Conservation (phyloP, 2,329 filamentous ascomycete species). For the Penicillium sumatraense region DNA sequence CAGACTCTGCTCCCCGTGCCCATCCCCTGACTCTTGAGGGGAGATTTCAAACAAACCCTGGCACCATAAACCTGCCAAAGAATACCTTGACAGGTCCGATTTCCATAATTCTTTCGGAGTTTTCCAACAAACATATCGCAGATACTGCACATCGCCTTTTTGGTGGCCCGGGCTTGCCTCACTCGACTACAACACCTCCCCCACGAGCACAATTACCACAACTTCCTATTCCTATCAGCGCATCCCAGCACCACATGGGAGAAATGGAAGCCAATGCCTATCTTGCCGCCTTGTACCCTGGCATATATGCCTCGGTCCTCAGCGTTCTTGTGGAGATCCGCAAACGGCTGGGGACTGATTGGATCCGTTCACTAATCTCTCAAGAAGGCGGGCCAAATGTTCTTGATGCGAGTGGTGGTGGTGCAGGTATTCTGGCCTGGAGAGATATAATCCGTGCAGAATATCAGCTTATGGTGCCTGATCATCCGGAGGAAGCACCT, state of each 20-base stretch:
- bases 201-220: slow-evolving; percentile 56
- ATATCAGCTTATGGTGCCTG: slow-evolving; percentile 70
- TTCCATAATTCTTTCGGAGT: slow-evolving; percentile 67
- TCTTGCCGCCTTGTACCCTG: slow-evolving; percentile 64
- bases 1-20: slow-evolving; percentile 57
- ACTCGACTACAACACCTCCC: slow-evolving; percentile 73
- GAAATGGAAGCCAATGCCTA: slow-evolving; percentile 66
- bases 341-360: slow-evolving; percentile 62
- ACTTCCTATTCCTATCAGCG: slow-evolving; percentile 61
- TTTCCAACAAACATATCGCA: slow-evolving; percentile 74
- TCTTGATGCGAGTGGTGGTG: slow-evolving; percentile 65
- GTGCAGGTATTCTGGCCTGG: slow-evolving; percentile 66
- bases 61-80: slow-evolving; percentile 75
- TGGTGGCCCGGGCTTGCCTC: slow-evolving; percentile 75
- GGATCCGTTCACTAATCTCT: slow-evolving; percentile 60
- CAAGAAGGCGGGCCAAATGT: slow-evolving; percentile 63
- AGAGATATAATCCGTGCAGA: slow-evolving; percentile 77
- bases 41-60: slow-evolving; percentile 73
- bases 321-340: slow-evolving; percentile 64
- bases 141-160: slow-evolving; percentile 74
- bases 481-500: slow-evolving; percentile 44
- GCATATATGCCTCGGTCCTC: slow-evolving; percentile 62
- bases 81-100: slow-evolving; percentile 73
- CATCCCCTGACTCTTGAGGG: slow-evolving; percentile 77
- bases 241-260: slow-evolving; percentile 61